Evolutionary conservation across 805 yeast species (phyloP), one percentile per base, ranked within the genome.

Genomic region (Candida succiphila): DNA sequence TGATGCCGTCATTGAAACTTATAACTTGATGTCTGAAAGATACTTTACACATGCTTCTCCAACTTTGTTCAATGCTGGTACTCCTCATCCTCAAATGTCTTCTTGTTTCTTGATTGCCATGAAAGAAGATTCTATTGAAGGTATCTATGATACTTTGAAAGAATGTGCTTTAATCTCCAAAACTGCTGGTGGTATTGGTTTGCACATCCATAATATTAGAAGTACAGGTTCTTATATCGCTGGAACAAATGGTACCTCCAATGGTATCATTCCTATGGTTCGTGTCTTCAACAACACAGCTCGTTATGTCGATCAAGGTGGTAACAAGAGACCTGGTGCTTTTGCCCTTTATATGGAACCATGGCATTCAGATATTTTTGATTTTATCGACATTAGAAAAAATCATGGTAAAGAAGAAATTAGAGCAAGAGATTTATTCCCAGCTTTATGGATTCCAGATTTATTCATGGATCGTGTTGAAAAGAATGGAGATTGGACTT

Each of bases 251-350:
- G 79, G 79, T 50, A 70, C 76, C 21, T 72, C 78, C 26, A 72
- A 70, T 48, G 79, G 79, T 41, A 64, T 72, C 33, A 69, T 72
- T 40, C 79, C 79, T 27, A 72, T 72, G 79, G 65, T 72, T 27
- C 63, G 78, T 49, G 79, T 72, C 18, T 72, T 72, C 59, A 72
- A 72, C 55, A 72, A 70, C 50, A 72, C 79, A 26, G 79, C 79
- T 25, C 63, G 78, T 51, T 72, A 72, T 46, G 79, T 72, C 29
- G 79, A 72, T 47, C 79, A 72, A 54, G 79, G 79, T 51, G 79
- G 79, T 44, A 72, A 72, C 55, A 72, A 72, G 56, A 60, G 79
- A 53, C 79, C 79, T 13, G 79, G 79, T 48, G 78, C 78, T 12
- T 70, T 72, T 52, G 78, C 78, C 16, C 53, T 72, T 34, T 72